These are phyloP conservation scores for Stipa capillata DNA, from an alignment of 176 grass and related monocot genomes.

Conservation along the genomic window DNA sequence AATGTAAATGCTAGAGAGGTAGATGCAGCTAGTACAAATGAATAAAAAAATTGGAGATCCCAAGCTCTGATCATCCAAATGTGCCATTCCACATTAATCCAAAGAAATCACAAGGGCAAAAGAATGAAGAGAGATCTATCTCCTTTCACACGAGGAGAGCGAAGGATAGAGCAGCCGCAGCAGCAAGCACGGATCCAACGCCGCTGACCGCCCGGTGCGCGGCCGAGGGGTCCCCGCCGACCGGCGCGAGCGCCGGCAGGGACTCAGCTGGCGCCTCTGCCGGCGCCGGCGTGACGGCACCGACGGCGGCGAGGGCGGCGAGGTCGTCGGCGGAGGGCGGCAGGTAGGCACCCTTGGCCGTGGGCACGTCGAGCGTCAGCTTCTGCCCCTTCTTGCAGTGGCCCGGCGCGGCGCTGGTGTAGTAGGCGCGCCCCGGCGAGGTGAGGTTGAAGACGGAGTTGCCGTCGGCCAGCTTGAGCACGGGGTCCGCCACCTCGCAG, in stretches of 20 bases:
- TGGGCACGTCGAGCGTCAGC: conserved; percentile 61
- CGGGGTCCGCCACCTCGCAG: conserved; percentile 40
- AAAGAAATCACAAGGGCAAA: background rate
- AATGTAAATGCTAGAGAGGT: no score
- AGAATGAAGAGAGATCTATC: no score
- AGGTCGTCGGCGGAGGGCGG: conserved; percentile 17
- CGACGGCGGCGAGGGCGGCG: background rate
- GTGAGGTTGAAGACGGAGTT: conserved; percentile 91
- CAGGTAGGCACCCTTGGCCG: conserved; percentile 52
- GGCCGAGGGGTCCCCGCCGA: background rate
- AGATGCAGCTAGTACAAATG: background rate
- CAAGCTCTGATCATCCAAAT: background rate
- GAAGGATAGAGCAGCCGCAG: background rate
- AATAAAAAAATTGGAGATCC: background rate
- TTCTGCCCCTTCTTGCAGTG: conserved; percentile 81
- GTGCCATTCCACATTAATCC: background rate
- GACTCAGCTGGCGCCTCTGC: background rate
- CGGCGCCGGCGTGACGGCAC: conserved; percentile 8
- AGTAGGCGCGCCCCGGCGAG: conserved; percentile 47
- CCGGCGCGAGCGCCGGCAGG: conserved; percentile 21
- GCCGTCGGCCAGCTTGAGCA: conserved; percentile 53
- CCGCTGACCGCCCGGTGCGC: background rate
- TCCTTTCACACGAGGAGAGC: background rate
- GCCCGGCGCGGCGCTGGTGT: conserved; percentile 41
- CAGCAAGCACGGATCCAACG: conserved; percentile 8